Evolutionary conservation across 129 eudicot genomes (phyloP), one percentile per base, ranked within the genome.

Genomic region (Flaveria sonorensis): DNA sequence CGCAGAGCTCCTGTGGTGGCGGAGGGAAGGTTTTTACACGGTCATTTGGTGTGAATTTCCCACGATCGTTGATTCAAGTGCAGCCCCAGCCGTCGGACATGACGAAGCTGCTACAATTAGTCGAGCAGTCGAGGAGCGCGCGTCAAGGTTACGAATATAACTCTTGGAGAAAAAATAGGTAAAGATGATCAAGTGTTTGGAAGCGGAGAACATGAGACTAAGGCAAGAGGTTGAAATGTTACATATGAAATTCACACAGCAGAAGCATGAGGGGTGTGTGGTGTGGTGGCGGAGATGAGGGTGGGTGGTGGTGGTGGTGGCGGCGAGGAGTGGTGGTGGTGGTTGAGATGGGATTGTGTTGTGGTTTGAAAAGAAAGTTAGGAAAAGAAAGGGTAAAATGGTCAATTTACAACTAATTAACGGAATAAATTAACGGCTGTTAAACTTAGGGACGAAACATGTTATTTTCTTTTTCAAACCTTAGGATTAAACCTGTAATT

Each of bases 11-110:
- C 10, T 78, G 82, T 3, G 81, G 28, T 1, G 2, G 76, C 10
- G 81, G 79, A 4, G 88, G 71, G 3, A 81, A 86, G 65, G 48
- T 74, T 43, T 86, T 88, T 68, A 83, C 94, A 0, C 89, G 96
- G 43, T 86, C 98, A 0, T 93, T 93, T 55, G 97, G 96, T 7
- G 91, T 69, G 1, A 91, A 93, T 79, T 93, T 93, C 82, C 96
- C 98, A 0, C 87, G 96, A 30, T 77, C 97, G 11, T 93, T 97
- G 45, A 92, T 97, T 12, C 98, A 93, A 72, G 98, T 93, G 14
- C 97, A 93, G 85, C 98, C 98, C 2, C 87, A 87, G 13, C 98
- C 97, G 0, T 97, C 97, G 20, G 97, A 91, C 81, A 96, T 83
- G 18, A 9, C 92, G 4, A 93, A 93, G 72, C 93, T 93, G 16